Conservation (phyloP, 164 flowering plant genomes). For the Echeveria elegans region DNA sequence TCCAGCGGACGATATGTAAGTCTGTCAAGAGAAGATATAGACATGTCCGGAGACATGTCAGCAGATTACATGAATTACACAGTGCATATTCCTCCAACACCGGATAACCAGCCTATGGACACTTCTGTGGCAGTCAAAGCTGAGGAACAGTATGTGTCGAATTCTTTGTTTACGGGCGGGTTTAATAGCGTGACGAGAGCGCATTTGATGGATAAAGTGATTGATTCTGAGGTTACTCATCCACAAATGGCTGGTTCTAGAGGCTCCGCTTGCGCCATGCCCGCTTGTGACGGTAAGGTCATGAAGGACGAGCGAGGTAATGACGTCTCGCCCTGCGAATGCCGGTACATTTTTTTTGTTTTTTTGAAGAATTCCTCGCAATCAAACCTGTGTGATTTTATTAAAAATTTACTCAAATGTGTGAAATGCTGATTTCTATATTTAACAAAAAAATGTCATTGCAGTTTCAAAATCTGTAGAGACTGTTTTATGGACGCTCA, state of each 20-base stretch:
- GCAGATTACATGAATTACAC: constrained; percentile 66
- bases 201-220: constrained; percentile 75
- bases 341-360: constrained; percentile 27
- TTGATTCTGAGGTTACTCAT: constrained; percentile 51
- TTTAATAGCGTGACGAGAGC: constrained; percentile 67
- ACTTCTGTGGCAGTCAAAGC: constrained; percentile 53
- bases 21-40: constrained; percentile 56
- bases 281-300: constrained; percentile 58
- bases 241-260: constrained; percentile 64
- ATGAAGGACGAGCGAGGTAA: constrained; percentile 58
- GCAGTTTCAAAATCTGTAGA: constrained; percentile 61
- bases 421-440: not conserved
- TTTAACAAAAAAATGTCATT: not conserved
- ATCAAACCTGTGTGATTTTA: not conserved
- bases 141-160: constrained; percentile 65
- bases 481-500: constrained; percentile 62
- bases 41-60: constrained; percentile 57
- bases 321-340: constrained; percentile 54
- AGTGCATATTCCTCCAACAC: constrained; percentile 69
- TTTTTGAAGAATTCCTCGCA: not conserved
- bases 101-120: constrained; percentile 74
- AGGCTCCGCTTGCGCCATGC: constrained; percentile 46
- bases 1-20: constrained; percentile 63
- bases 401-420: not conserved
- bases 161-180: constrained; percentile 61